Evolutionary conservation across 2,329 filamentous ascomycete species (phyloP), one percentile per base, ranked within the genome.

Genomic region (Xylariaceae sp.): DNA sequence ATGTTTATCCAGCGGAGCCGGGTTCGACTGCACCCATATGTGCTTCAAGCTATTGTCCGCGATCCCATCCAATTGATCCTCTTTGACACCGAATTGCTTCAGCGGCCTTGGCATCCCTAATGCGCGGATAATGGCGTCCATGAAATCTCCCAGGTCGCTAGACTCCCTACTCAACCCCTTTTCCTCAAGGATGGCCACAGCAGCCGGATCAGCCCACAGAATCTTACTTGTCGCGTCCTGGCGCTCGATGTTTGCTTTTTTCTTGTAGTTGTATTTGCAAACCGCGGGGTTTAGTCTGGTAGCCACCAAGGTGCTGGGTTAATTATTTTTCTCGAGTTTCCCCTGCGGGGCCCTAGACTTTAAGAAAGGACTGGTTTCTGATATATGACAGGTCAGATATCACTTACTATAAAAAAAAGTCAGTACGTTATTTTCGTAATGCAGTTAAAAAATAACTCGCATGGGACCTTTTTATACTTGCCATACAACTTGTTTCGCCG

Each of bases 401-500:
- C n/a, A n/a, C n/a, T n/a, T n/a, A n/a, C n/a, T n/a, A n/a, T n/a
- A n/a, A n/a, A n/a, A n/a, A n/a, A n/a, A n/a, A n/a, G n/a, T n/a
- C n/a, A n/a, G n/a, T n/a, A n/a, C n/a, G n/a, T n/a, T n/a, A n/a
- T n/a, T n/a, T n/a, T n/a, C n/a, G n/a, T n/a, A n/a, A n/a, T n/a
- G n/a, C n/a, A n/a, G n/a, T n/a, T n/a, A n/a, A n/a, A n/a, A n/a
- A n/a, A n/a, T n/a, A n/a, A n/a, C n/a, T n/a, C n/a, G n/a, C n/a
- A n/a, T n/a, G n/a, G n/a, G n/a, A n/a, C n/a, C n/a, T n/a, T n/a
- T n/a, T n/a, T n/a, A n/a, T n/a, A n/a, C n/a, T n/a, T n/a, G n/a
- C n/a, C n/a, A 79, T 75, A 61, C 76, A 85, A 58, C 77, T 81
- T 28, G 81, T 85, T 64, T 83, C 80, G 11, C 82, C 82, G 60